Conservation (phyloP, 1,139 yeast species). For the Suzukiozyma palmioleophila region DNA sequence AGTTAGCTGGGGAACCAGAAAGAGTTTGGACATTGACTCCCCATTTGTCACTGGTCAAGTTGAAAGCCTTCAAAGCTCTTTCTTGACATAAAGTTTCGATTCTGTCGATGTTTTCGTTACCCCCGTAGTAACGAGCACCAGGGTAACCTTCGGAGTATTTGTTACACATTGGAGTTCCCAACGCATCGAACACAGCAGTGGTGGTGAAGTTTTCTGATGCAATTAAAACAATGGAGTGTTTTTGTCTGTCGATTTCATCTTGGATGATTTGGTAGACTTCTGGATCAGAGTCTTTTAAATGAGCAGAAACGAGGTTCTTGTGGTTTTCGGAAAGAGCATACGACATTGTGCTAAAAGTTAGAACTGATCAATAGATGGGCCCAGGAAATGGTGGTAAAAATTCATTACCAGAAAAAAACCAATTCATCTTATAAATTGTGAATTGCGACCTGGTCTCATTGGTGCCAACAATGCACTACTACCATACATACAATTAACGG, state of each 20-base stretch:
- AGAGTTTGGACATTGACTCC: constrained; percentile 97
- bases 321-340: constrained; percentile 68
- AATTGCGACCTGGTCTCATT: too few relatives aligned
- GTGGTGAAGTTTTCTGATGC: constrained; percentile 98
- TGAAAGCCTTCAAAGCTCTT: constrained; percentile 88
- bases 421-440: too few relatives aligned
- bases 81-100: constrained; percentile 88
- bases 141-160: constrained; percentile 87
- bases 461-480: too few relatives aligned
- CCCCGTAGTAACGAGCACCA: constrained; percentile 86
- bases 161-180: constrained; percentile 96
- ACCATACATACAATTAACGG: too few relatives aligned
- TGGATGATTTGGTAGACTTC: constrained; percentile 78
- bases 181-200: constrained; percentile 91
- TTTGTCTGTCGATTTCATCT: constrained; percentile 90
- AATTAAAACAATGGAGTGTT: constrained; percentile 88
- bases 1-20: constrained; percentile 96
- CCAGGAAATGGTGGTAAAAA: too few relatives aligned
- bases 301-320: constrained; percentile 63
- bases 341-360: constrained; percentile 21
- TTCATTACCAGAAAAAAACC: too few relatives aligned
- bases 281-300: constrained; percentile 72
- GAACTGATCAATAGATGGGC: too few relatives aligned
- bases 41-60: constrained; percentile 79
- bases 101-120: constrained; percentile 91